These are phyloP conservation scores for Phialocephala sp. DNA, from an alignment of 2,329 filamentous ascomycete species.

Conservation along the genomic window DNA sequence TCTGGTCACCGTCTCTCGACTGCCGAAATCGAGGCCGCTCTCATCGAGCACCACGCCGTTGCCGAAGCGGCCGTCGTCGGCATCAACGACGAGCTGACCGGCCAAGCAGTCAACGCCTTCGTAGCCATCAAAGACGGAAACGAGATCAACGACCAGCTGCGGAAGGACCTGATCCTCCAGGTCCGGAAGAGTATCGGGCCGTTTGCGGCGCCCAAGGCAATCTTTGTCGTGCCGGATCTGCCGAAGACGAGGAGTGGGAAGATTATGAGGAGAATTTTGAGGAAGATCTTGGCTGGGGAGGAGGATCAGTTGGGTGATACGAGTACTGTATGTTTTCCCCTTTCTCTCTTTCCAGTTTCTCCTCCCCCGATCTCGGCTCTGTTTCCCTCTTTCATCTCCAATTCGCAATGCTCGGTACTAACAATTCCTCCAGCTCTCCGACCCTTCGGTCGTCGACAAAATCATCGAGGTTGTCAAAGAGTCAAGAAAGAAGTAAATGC, in stretches of 20 bases:
- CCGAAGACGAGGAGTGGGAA: slow-evolving; percentile 98
- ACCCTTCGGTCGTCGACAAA: slow-evolving; percentile 86
- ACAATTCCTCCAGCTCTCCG: slow-evolving; percentile 68
- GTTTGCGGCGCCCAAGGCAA: slow-evolving; percentile 93
- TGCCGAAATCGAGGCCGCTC: slow-evolving; percentile 95
- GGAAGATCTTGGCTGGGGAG: slow-evolving; percentile 96
- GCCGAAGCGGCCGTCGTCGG: slow-evolving; percentile 96
- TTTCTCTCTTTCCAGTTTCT: slow-evolving; percentile 7
- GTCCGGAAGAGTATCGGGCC: slow-evolving; percentile 71
- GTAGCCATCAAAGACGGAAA: slow-evolving; percentile 88
- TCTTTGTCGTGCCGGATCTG: slow-evolving; percentile 89
- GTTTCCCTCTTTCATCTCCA: too few relatives aligned
- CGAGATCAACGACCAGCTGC: slow-evolving; percentile 77
- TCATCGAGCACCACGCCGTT: slow-evolving; percentile 88
- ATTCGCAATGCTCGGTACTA: slow-evolving; percentile 28
- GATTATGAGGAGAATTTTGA: slow-evolving; percentile 97
- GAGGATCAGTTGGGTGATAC: slow-evolving; percentile 96
- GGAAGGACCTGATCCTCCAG: slow-evolving; percentile 68
- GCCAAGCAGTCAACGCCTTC: slow-evolving; percentile 97
- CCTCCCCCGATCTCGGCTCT: neutral
- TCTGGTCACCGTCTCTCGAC: slow-evolving; percentile 95
- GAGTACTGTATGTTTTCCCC: slow-evolving; percentile 68
- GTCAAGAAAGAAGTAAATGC: slow-evolving; percentile 37
- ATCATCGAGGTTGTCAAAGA: slow-evolving; percentile 77
- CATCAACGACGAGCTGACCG: slow-evolving; percentile 89